Evolutionary conservation across 2,329 filamentous ascomycete species (phyloP).

Genomic region (Akanthomyces lecanii): DNA sequence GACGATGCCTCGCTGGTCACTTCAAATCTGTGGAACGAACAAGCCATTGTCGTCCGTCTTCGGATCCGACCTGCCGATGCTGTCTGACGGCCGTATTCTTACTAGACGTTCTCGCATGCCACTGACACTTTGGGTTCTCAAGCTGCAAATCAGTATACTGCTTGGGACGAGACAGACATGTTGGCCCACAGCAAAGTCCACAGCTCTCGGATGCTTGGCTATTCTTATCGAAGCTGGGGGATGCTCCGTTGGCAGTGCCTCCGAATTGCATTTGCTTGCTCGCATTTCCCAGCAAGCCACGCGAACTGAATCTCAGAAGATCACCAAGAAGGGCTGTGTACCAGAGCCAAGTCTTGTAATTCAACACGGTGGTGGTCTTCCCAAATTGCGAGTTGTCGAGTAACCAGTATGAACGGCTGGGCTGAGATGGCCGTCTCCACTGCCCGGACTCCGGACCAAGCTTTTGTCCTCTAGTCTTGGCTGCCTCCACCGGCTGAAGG

Average conservation of each 20-base stretch:
- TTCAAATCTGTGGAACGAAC: background rate
- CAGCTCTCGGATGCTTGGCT: background rate
- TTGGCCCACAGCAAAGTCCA: background rate
- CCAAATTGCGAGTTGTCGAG: slow-evolving; percentile 1
- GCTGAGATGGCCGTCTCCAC: slow-evolving; percentile 10
- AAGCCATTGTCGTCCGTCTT: background rate
- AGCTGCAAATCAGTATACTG: background rate
- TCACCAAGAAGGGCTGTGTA: slow-evolving; percentile 8
- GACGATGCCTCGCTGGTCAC: background rate
- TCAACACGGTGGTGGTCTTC: background rate
- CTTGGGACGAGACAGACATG: background rate
- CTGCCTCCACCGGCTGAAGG: slow-evolving; percentile 8
- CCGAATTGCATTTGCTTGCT: background rate
- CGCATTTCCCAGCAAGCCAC: background rate
- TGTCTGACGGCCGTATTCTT: background rate
- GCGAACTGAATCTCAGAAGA: background rate
- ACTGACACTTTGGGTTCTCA: background rate
- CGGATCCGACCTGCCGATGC: background rate
- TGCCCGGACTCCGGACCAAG: slow-evolving; percentile 15
- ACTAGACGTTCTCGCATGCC: background rate
- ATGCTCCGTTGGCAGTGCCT: background rate
- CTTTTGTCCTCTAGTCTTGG: background rate
- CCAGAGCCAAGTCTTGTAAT: slow-evolving; percentile 11
- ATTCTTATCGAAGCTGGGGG: background rate
- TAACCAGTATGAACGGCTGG: background rate